These are phyloP conservation scores for Hypoxylon sp. DNA, from an alignment of 2,329 filamentous ascomycete species.

Conservation along the genomic window DNA sequence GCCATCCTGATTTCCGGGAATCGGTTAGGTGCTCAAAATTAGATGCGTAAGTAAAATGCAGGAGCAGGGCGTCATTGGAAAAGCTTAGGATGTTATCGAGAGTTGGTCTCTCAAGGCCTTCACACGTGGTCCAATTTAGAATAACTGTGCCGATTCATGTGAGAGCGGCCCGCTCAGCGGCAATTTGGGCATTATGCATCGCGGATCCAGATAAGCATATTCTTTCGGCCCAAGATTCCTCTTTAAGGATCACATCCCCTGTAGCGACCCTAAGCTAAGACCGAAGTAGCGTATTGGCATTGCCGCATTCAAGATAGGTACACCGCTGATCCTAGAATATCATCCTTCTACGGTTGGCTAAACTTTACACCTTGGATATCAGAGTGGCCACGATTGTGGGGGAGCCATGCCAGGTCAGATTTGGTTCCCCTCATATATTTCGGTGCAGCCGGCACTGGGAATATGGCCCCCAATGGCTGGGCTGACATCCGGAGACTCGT, in stretches of 20 bases:
- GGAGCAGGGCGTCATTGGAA: neutral
- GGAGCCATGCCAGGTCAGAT: constrained; percentile 4
- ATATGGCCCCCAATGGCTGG: constrained; percentile 1
- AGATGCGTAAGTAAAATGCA: constrained; percentile 2
- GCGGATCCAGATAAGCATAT: constrained; percentile 9
- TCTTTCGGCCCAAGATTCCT: constrained; percentile 16
- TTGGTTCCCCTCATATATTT: constrained; percentile 11
- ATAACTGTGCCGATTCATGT: constrained; percentile 5
- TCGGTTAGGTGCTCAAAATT: neutral
- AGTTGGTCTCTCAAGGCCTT: constrained; percentile 1
- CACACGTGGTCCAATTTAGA: constrained; percentile 8
- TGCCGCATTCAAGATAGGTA: constrained; percentile 9
- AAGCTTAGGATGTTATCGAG: neutral
- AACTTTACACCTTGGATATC: neutral
- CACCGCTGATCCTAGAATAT: constrained; percentile 15
- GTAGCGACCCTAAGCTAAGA: constrained; percentile 10
- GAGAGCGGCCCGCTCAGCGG: constrained; percentile 9
- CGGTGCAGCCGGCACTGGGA: neutral
- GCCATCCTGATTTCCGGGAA: constrained; percentile 9
- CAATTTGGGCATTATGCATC: constrained; percentile 9
- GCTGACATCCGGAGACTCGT: constrained; percentile 4
- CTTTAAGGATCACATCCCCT: constrained; percentile 5
- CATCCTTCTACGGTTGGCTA: neutral
- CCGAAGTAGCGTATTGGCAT: constrained; percentile 7
- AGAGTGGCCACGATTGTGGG: constrained; percentile 5